Base-by-base conservation (phyloP, 768 basidiomycete genomes). In the Termitomyces sp. region DNA sequence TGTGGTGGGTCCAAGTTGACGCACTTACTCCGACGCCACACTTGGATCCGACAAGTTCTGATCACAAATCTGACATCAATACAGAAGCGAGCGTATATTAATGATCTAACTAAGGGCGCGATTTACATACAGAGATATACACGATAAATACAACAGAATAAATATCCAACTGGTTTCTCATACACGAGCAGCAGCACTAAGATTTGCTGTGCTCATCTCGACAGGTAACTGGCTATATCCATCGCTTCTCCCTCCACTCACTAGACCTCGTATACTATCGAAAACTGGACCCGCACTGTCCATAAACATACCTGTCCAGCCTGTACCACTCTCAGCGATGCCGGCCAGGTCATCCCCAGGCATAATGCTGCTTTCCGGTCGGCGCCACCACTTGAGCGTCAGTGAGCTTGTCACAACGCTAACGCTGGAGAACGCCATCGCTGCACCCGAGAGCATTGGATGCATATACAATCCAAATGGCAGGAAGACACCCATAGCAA, bases 371-470 rank as follows among this genome's bases (percentile, higher is more conserved):
- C 75, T 78, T 65, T 62, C 66, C 2, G 92, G 92, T 33, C 92
- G 77, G 50, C 73, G 80, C 94, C 94, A 96, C 82, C 87, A 85
- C 67, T 82, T 88, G 61, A 99, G 78, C 47, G 90, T 83, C 68
- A 98, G 74, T 58, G 92, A 94, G 59, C 91, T 94, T 28, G 83
- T 85, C 16, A 99, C 96, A 53, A 99, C 97, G 63, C 92, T 94
- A 38, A 98, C 96, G 64, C 89, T 92, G 35, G 92, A 95, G 71
- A 94, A 94, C 26, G 97, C 97, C 97, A 99, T 99, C 28, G 95
- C 95, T 3, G 88, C 93, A n/a, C 93, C 96, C 0, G 97, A 94
- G 75, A 94, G 85, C 96, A 98, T 98, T 9, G 97, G 97, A 65
- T 94, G 97, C 69, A 98, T 85, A 70, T 94, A 92, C 30, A 96